Evolutionary conservation across 1,284 basidiomycete species (phyloP).

Genomic region (Coniophora puteana): DNA sequence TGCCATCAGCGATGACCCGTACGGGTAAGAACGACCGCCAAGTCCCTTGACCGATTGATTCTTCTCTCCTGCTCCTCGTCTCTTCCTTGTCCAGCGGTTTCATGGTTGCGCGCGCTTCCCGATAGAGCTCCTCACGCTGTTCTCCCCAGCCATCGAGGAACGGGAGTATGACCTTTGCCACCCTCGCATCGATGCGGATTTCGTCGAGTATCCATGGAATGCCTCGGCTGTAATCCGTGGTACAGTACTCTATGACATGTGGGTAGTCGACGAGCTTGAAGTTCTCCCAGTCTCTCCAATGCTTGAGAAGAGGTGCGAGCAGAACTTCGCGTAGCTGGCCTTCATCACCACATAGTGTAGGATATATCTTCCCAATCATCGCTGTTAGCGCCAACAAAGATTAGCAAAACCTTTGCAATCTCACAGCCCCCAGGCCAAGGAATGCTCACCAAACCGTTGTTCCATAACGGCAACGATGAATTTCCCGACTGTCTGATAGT

Average conservation of each 20-base stretch:
- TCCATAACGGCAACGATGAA: background rate
- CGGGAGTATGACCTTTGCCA: too few relatives aligned
- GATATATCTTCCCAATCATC: background rate
- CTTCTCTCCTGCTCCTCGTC: background rate
- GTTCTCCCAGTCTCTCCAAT: slow-evolving; percentile 2
- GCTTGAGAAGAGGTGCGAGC: background rate
- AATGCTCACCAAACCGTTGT: background rate
- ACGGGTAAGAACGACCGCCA: slow-evolving; percentile 1
- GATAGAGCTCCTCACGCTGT: slow-evolving; percentile 1
- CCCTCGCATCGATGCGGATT: background rate
- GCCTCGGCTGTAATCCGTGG: too few relatives aligned
- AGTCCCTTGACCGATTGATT: background rate
- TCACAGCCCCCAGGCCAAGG: background rate
- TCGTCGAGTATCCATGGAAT: background rate
- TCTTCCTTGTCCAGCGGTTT: too few relatives aligned
- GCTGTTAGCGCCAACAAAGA: background rate
- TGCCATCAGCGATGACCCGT: background rate
- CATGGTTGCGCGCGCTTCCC: background rate
- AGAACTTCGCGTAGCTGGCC: background rate
- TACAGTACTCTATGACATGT: background rate
- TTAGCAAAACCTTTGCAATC: too few relatives aligned
- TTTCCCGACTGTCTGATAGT: background rate
- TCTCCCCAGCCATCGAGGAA: background rate
- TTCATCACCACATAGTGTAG: background rate
- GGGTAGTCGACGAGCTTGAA: slow-evolving; percentile 4